These are phyloP conservation scores for Fragaria iinumae DNA, from an alignment of 306 rosid species.

Conservation along the genomic window DNA sequence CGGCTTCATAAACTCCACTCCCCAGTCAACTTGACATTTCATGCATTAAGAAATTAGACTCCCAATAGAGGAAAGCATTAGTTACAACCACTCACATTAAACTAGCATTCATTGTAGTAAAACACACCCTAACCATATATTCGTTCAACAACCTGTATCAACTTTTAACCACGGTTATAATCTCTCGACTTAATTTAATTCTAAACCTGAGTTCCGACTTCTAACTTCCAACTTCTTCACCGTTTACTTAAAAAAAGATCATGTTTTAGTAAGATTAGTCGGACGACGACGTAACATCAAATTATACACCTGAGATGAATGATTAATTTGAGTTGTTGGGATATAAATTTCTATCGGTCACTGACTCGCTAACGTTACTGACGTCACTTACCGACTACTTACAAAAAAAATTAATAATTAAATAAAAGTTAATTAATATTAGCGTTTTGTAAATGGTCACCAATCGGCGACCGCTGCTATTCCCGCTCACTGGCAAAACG, in stretches of 20 bases:
- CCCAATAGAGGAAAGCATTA: slow-evolving; percentile 3
- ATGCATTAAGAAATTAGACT: not conserved
- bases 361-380: too few species aligned
- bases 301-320: too few species aligned
- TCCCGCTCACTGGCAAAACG: slow-evolving; percentile 72
- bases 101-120: slow-evolving; percentile 3
- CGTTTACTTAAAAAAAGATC: too few species aligned
- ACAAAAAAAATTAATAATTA: too few species aligned
- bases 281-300: too few species aligned
- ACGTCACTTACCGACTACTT: too few species aligned
- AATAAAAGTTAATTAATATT: not conserved
- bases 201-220: too few species aligned
- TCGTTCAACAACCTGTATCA: not conserved
- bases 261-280: too few species aligned
- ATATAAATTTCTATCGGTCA: too few species aligned
- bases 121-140: not conserved
- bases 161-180: not conserved
- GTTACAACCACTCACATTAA: not conserved
- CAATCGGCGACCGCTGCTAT: slow-evolving; percentile 50
- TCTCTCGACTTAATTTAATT: too few species aligned
- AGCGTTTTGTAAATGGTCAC: slow-evolving; percentile 14
- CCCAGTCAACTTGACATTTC: not conserved
- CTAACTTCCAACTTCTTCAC: too few species aligned
- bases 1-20: not conserved
- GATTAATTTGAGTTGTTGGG: too few species aligned